Conservation (phyloP, 805 yeast genomes). For the Pichia pseudocactophila region DNA sequence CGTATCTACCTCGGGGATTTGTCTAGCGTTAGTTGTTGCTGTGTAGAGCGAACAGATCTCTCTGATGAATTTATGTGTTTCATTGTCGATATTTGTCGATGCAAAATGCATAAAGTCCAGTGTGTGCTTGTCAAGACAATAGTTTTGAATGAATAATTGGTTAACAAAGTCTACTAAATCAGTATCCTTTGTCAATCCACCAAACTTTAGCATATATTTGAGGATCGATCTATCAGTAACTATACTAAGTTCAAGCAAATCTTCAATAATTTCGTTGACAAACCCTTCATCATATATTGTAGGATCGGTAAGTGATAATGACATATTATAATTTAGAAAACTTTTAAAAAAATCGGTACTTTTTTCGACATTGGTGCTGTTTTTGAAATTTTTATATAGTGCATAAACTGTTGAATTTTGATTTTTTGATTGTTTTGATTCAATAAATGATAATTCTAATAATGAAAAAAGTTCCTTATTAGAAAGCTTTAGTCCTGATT, state of each 20-base stretch:
- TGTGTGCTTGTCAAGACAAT: constrained; percentile 5
- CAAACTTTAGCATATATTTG: constrained; percentile 7
- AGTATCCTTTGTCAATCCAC: neutral
- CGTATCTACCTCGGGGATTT: neutral
- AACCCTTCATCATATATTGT: constrained; percentile 1
- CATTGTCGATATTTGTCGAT: too few relatives aligned
- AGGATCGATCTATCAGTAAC: constrained; percentile 7
- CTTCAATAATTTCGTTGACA: constrained; percentile 3
- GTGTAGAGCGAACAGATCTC: too few relatives aligned
- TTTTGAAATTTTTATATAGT: constrained; percentile 4
- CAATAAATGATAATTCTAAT: constrained; percentile 6
- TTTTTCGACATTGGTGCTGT: constrained; percentile 3
- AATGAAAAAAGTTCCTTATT: constrained; percentile 11
- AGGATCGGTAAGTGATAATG: constrained; percentile 1
- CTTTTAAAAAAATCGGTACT: constrained; percentile 5
- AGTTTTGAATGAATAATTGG: neutral
- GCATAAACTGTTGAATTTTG: neutral
- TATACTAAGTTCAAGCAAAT: neutral
- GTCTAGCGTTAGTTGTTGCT: neutral
- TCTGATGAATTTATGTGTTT: too few relatives aligned
- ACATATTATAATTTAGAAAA: constrained; percentile 6
- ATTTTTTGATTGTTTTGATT: neutral
- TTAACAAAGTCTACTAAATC: neutral
- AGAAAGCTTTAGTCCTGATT: constrained; percentile 3
- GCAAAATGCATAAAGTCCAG: neutral